A percentile compares a stretch with the other conserved stretches of the same genome.
These are phyloP conservation scores for Clathrospora elynae DNA, from an alignment of 2,329 filamentous ascomycete species.

Conservation along the genomic window DNA sequence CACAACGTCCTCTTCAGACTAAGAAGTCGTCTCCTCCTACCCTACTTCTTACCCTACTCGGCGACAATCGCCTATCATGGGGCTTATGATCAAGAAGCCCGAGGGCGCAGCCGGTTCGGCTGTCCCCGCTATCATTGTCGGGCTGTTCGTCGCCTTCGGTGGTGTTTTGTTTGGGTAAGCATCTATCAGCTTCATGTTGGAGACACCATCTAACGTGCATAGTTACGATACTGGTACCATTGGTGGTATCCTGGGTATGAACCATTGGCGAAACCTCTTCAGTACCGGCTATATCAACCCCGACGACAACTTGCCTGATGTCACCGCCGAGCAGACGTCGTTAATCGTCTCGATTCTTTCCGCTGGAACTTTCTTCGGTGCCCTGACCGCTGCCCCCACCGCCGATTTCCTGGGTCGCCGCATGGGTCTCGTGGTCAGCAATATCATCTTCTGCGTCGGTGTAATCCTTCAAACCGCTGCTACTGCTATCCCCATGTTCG, in stretches of 20 bases:
- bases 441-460: slow-evolving; percentile 47
- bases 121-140: slow-evolving; percentile 46
- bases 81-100: slow-evolving; percentile 64
- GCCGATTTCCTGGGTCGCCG: slow-evolving; percentile 75
- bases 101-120: slow-evolving; percentile 69
- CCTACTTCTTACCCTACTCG: slow-evolving; percentile 8
- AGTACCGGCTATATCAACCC: slow-evolving; percentile 46
- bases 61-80: slow-evolving; percentile 36
- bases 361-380: slow-evolving; percentile 76
- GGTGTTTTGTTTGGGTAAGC: slow-evolving; percentile 51
- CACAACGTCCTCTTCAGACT: slow-evolving; percentile 5
- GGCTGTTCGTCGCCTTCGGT: slow-evolving; percentile 54
- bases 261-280: slow-evolving; percentile 68
- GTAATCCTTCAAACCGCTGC: slow-evolving; percentile 49
- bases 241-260: slow-evolving; percentile 72
- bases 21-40: slow-evolving; percentile 6
- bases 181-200: not conserved
- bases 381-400: slow-evolving; percentile 68
- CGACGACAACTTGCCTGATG: slow-evolving; percentile 47
- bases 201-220: slow-evolving; percentile 11
- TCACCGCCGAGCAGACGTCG: slow-evolving; percentile 62
- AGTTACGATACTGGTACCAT: slow-evolving; percentile 50
- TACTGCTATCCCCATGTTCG: slow-evolving; percentile 45
- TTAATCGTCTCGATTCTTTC: slow-evolving; percentile 83
- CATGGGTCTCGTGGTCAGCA: slow-evolving; percentile 57